Evolutionary conservation across 768 basidiomycete species (phyloP), one percentile per base, ranked within the genome.

Genomic region (Trametes cinnabarina): DNA sequence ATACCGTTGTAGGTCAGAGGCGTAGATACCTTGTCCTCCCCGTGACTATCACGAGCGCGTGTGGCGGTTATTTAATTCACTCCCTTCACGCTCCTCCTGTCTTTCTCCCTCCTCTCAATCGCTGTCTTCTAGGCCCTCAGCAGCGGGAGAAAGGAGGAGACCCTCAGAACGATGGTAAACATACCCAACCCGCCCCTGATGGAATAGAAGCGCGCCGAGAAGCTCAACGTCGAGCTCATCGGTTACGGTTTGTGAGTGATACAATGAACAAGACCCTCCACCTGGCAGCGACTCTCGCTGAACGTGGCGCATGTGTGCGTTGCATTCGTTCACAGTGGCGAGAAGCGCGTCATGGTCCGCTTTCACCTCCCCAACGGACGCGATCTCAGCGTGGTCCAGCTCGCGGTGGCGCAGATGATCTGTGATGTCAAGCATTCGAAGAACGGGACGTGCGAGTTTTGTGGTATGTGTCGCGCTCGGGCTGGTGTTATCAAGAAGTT

Each of bases 391-490:
- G 51, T 39, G 28, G 39, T 48, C 1, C 44, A 59, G 22, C 58
- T 47, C 11, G 30, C 39, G n/a, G 12, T 25, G 8, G 32, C 43
- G 43, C 39, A 32, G 26, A 47, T 53, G 46, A 39, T 15, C 3
- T 40, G 46, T 20, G 51, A 59, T 11, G 51, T 59, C 30, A 59
- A 59, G 51, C 58, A 59, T 23, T 47, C 51, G 6, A 59, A 59
- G 46, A 42, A 53, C 12, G 53, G 58, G 58, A 26, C 23, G 28
- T 59, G 58, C 58, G 58, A 59, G 40, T 59, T 22, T n/a, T 59
- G 58, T 40, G 58, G 58, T 59, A n/a, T 4, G 49, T n/a, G n/a
- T n/a, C n/a, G n/a, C n/a, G n/a, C n/a, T n/a, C n/a, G n/a, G n/a
- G n/a, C n/a, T n/a, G n/a, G n/a, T n/a, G n/a, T n/a, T n/a, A n/a